Conservation (phyloP, 2,329 filamentous ascomycete genomes). For the Trichothecium roseum region DNA sequence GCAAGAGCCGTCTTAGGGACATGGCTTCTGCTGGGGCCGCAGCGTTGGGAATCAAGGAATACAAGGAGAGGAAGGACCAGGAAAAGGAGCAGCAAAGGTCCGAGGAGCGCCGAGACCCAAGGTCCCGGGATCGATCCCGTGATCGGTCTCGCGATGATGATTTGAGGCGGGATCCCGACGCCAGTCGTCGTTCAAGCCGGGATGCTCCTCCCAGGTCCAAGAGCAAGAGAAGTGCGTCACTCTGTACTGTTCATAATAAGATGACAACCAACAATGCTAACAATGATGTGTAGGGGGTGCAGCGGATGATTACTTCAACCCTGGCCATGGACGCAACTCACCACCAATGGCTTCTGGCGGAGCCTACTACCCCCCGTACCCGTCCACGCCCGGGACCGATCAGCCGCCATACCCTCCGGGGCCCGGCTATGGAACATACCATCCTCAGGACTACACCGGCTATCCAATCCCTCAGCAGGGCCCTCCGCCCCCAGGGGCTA, state of each 20-base stretch:
- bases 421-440: constrained; percentile 28
- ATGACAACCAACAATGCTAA: constrained; percentile 7
- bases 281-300: no score
- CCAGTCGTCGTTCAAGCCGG: no score
- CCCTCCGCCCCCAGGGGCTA: neutral
- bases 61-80: constrained; percentile 35
- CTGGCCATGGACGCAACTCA: constrained; percentile 27
- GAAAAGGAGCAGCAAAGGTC: constrained; percentile 5
- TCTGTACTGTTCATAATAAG: constrained; percentile 10
- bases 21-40: constrained; percentile 49
- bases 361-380: constrained; percentile 34
- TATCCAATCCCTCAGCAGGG: constrained; percentile 16
- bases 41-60: constrained; percentile 53
- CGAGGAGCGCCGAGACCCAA: constrained; percentile 3
- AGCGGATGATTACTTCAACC: constrained; percentile 22
- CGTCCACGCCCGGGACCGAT: constrained; percentile 15
- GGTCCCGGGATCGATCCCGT: constrained; percentile 7
- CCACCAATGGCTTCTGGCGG: constrained; percentile 42
- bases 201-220: no score
- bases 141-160: constrained; percentile 5
- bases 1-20: constrained; percentile 42
- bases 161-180: no score
- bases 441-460: constrained; percentile 30
- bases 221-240: no score
- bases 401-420: constrained; percentile 23